Conservation (phyloP, 495 filamentous ascomycete species). For the Aspergillus sparsus region DNA sequence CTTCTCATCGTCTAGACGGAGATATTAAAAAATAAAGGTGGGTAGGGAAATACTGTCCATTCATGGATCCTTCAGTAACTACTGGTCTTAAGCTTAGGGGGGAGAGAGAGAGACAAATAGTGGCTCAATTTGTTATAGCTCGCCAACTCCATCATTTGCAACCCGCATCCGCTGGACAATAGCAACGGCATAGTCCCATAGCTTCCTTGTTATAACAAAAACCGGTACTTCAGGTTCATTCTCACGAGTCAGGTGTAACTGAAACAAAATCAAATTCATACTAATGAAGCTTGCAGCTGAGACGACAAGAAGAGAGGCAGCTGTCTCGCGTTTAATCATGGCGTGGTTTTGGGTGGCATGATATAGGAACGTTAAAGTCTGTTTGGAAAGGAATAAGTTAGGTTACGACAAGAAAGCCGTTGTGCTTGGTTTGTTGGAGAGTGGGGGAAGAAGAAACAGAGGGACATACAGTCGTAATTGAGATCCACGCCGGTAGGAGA, state of each 20-base stretch:
- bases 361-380: constrained; percentile 78
- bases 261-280: constrained; percentile 68
- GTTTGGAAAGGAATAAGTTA: neutral
- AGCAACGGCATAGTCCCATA: constrained; percentile 46
- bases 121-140: constrained; percentile 20
- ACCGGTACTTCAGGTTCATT: constrained; percentile 66
- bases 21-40: too few species aligned
- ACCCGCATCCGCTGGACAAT: constrained; percentile 47
- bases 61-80: too few species aligned
- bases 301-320: constrained; percentile 74
- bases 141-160: constrained; percentile 32
- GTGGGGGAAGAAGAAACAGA: neutral
- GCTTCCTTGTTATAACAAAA: constrained; percentile 52
- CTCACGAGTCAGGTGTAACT: constrained; percentile 65
- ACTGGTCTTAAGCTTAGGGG: too few species aligned
- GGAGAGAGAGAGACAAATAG: too few species aligned
- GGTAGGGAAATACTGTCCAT: too few species aligned
- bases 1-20: too few species aligned
- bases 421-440: neutral
- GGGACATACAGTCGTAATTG: constrained; percentile 68
- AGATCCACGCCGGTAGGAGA: constrained; percentile 83
- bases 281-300: constrained; percentile 74
- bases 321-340: constrained; percentile 78
- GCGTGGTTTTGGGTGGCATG: constrained; percentile 79
- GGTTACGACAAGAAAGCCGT: neutral